A percentile compares a stretch with the other conserved stretches of the same genome.
phyloP scores from a whole-genome alignment of 768 basidiomycete genomes.

The Chiua virens region DNA sequence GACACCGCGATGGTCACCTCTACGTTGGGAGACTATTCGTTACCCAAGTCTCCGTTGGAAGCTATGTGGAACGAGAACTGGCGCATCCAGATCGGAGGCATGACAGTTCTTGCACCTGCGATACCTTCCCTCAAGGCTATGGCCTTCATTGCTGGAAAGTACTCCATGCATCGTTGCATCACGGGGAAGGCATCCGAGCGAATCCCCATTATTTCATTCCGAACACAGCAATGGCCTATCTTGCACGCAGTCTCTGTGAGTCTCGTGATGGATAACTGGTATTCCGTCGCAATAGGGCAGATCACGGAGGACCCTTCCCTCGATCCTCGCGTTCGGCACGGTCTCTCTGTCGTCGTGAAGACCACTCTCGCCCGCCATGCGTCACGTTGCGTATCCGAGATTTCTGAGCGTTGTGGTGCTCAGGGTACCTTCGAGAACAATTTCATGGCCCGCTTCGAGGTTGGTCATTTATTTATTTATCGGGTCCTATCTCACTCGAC shows the following conservation, averaged over 20 bases:
- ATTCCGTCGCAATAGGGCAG: conserved; percentile 35
- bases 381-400: conserved; percentile 48
- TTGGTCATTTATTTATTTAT: conserved; percentile 23
- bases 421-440: conserved; percentile 68
- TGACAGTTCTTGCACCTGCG: conserved; percentile 49
- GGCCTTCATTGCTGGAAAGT: conserved; percentile 57
- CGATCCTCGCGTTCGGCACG: conserved; percentile 53
- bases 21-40: conserved; percentile 40
- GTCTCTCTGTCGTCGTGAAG: conserved; percentile 56
- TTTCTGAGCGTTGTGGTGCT: conserved; percentile 66
- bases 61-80: conserved; percentile 58
- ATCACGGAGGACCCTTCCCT: conserved; percentile 39
- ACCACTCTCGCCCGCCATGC: conserved; percentile 54
- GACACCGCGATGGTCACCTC: conserved; percentile 50
- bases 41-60: conserved; percentile 41
- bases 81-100: conserved; percentile 55
- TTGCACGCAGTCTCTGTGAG: conserved; percentile 51
- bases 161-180: conserved; percentile 55
- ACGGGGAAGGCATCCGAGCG: conserved; percentile 42
- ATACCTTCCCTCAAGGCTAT: conserved; percentile 52
- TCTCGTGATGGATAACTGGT: conserved; percentile 52
- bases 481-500: no score
- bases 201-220: conserved; percentile 58
- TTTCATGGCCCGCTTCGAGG: conserved; percentile 56
- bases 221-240: conserved; percentile 65